These are phyloP conservation scores for Rhodotorula sp. DNA, from an alignment of 1,284 basidiomycete genomes.

Conservation along the genomic window DNA sequence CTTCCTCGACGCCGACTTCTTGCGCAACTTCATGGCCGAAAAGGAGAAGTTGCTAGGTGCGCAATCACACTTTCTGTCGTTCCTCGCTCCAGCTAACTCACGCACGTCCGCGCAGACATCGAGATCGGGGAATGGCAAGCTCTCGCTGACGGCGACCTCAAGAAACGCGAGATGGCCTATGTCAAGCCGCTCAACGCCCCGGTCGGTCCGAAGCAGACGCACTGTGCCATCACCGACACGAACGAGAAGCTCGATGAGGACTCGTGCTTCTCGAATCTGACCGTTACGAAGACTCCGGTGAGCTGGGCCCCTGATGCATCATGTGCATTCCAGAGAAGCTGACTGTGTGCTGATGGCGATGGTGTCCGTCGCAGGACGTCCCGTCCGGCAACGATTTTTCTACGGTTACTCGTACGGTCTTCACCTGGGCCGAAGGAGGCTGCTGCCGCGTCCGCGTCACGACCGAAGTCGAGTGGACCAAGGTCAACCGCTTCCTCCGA, in stretches of 20 bases:
- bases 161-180: constrained; percentile 85
- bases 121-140: constrained; percentile 89
- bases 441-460: constrained; percentile 79
- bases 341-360: background rate
- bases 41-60: constrained; percentile 63
- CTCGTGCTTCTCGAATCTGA: constrained; percentile 73
- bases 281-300: constrained; percentile 76
- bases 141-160: constrained; percentile 37
- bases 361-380: constrained; percentile 61
- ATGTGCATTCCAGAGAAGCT: too few relatives aligned
- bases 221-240: constrained; percentile 86
- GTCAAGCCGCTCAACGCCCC: constrained; percentile 76
- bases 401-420: constrained; percentile 88
- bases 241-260: constrained; percentile 75
- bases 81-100: background rate
- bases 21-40: constrained; percentile 82
- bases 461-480: constrained; percentile 90
- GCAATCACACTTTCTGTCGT: background rate
- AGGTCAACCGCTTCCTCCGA: constrained; percentile 52
- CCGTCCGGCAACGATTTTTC: constrained; percentile 86
- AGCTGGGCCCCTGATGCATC: too few relatives aligned
- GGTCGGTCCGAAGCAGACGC: constrained; percentile 83
- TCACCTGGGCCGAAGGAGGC: constrained; percentile 83
- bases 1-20: constrained; percentile 83
- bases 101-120: constrained; percentile 58